These are phyloP conservation scores for Pseudogymnoascus sp. DNA, from an alignment of 2,329 filamentous ascomycete species.

Conservation along the genomic window DNA sequence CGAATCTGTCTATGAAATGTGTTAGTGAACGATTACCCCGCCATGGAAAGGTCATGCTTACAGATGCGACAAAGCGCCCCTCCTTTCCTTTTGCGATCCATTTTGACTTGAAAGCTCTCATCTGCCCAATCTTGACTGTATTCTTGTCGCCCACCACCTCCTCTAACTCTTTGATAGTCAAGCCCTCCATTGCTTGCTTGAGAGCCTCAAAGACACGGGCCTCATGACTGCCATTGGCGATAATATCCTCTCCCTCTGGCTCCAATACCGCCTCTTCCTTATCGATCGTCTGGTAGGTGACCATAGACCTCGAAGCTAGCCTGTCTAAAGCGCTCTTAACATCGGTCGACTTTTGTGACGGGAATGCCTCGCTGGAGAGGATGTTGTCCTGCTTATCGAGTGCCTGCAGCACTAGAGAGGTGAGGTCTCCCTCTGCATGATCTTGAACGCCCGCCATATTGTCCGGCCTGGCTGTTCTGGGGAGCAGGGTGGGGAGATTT, in stretches of 20 bases:
- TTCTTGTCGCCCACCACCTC: slow-evolving; percentile 64
- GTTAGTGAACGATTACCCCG: neutral
- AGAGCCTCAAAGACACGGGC: slow-evolving; percentile 74
- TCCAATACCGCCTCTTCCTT: slow-evolving; percentile 71
- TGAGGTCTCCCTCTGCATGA: slow-evolving; percentile 45
- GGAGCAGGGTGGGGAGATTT: neutral
- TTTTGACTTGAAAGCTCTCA: slow-evolving; percentile 82
- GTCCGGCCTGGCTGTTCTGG: slow-evolving; percentile 15
- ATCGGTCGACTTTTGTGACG: slow-evolving; percentile 54
- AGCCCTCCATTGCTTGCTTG: slow-evolving; percentile 63
- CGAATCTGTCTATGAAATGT: slow-evolving; percentile 48
- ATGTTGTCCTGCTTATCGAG: slow-evolving; percentile 58
- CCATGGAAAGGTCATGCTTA: slow-evolving; percentile 27
- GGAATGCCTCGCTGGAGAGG: slow-evolving; percentile 63
- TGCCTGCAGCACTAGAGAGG: slow-evolving; percentile 56
- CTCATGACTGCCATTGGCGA: slow-evolving; percentile 70
- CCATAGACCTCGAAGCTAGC: slow-evolving; percentile 75
- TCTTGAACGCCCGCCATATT: slow-evolving; percentile 39
- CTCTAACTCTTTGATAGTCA: slow-evolving; percentile 71
- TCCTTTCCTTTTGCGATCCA: slow-evolving; percentile 59
- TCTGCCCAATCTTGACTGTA: slow-evolving; percentile 77
- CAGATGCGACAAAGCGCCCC: slow-evolving; percentile 47
- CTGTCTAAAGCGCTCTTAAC: slow-evolving; percentile 86
- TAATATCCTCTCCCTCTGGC: slow-evolving; percentile 64
- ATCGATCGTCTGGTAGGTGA: slow-evolving; percentile 77